Conservation (phyloP, 768 basidiomycete species). For the Phaffia australis region DNA sequence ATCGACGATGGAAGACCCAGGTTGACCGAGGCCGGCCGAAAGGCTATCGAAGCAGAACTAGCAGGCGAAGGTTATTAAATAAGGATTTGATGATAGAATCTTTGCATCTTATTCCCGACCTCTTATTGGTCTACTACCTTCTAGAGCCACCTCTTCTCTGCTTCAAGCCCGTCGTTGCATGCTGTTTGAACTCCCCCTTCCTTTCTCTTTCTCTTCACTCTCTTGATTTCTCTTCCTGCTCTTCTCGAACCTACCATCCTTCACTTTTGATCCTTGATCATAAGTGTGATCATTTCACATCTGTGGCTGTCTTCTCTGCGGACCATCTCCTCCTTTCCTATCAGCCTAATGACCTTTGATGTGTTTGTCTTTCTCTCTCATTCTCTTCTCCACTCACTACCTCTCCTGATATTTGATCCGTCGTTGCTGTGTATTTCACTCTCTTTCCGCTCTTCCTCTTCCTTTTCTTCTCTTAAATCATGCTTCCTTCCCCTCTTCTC, state of each 20-base stretch:
- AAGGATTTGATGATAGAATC: too few relatives aligned
- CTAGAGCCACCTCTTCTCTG: not conserved
- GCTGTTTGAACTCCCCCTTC: not conserved
- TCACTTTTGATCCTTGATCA: not conserved
- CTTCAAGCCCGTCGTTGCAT: not conserved
- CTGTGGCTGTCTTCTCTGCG: not conserved
- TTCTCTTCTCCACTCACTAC: not conserved
- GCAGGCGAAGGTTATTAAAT: slow-evolving; percentile 19
- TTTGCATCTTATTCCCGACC: not conserved
- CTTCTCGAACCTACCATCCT: not conserved
- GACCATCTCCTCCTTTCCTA: not conserved
- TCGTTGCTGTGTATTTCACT: not conserved
- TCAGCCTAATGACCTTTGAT: not conserved
- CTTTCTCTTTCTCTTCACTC: not conserved
- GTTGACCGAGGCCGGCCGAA: slow-evolving; percentile 58
- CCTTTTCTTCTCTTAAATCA: not conserved
- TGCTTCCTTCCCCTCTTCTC: not conserved
- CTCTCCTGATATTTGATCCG: not conserved
- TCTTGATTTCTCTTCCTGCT: not conserved
- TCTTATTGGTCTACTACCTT: not conserved
- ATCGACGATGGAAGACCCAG: slow-evolving; percentile 51
- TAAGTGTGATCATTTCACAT: not conserved
- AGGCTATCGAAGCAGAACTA: slow-evolving; percentile 62
- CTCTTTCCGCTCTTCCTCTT: not conserved
- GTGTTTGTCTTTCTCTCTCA: too few relatives aligned